Evolutionary conservation across 192 early-diverging fungal genomes (phyloP).

Genomic region (Coemansia sp.): DNA sequence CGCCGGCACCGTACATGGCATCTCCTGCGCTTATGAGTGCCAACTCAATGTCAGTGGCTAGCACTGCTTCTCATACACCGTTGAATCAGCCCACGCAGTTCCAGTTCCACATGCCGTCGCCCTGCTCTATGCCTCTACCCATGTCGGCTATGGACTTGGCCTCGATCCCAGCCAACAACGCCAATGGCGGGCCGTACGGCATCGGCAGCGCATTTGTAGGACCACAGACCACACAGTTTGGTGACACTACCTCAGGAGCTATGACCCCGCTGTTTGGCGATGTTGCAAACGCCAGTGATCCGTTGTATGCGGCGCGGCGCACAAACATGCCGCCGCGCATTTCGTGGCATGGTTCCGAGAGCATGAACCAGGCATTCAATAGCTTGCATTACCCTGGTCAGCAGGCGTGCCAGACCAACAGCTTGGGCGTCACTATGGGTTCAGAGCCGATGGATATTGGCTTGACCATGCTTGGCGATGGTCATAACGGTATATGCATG

Average conservation of each 20-base stretch:
- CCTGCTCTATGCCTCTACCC: conserved; percentile 49
- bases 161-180: conserved; percentile 33
- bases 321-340: conserved; percentile 35
- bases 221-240: conserved; percentile 14
- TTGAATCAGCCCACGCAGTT: conserved; percentile 43
- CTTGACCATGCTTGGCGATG: conserved; percentile 41
- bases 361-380: conserved; percentile 40
- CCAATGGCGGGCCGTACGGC: conserved; percentile 16
- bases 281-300: conserved; percentile 14
- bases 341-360: conserved; percentile 53
- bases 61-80: conserved; percentile 33
- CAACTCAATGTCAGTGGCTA: conserved; percentile 38
- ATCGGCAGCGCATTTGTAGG: conserved; percentile 26
- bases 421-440: conserved; percentile 39
- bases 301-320: conserved; percentile 30
- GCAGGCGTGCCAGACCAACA: conserved; percentile 17
- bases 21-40: conserved; percentile 38
- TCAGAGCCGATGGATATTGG: conserved; percentile 27
- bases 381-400: conserved; percentile 26
- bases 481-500: conserved; percentile 20
- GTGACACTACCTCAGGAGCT: conserved; percentile 15
- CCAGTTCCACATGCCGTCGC: conserved; percentile 52
- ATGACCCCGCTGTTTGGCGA: conserved; percentile 35
- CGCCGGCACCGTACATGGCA: conserved; percentile 33
- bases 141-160: conserved; percentile 47